Evolutionary conservation across 2,329 filamentous ascomycete genomes (phyloP), one percentile per base, ranked within the genome.

Genomic region (Penicillium sp.): DNA sequence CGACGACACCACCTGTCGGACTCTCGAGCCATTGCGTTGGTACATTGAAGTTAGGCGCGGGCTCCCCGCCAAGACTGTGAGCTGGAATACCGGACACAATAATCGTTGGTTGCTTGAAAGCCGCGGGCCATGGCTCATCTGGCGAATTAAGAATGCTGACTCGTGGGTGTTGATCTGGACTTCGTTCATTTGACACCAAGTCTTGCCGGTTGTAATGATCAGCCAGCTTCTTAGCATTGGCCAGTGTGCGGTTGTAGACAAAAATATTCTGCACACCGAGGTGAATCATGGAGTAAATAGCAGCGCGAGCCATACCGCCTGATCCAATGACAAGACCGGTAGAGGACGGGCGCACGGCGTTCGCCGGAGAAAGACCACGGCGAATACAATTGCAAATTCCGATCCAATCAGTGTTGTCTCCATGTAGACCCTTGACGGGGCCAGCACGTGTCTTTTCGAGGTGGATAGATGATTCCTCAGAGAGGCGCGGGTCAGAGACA

Each of bases 401-500:
- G 37, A 92, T 89, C 88, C 90, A 93, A 73, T 93, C 90, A 0
- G 90, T 93, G 61, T 93, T 93, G 60, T 93, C 89, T 1, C 90
- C 91, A 64, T 92, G 91, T 0, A 93, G 80, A 0, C 87, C 89
- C 63, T 85, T 84, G 6, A 92, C 85, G 0, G 87, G 84, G 0
- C 90, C 89, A 1, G 87, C 83, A 46, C 86, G 82, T 63, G 88
- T 88, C 60, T 87, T 83, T 48, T 87, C 82, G 33, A 81, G 78
- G 48, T 82, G 79, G n/a, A 86, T 75, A 1, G 82, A 81, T 4
- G 85, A 84, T 33, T 83, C 80, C 0, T 87, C 84, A 0, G 87
- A 82, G 38, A 80, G 82, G 1, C 84, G 85, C 59, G 88, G 56
- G 30, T 70, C 84, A 0, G 80, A 72, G n/a, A 83, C 76, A 4